Base-by-base conservation (phyloP, 306 rosid species). In the Parietaria judaica region DNA sequence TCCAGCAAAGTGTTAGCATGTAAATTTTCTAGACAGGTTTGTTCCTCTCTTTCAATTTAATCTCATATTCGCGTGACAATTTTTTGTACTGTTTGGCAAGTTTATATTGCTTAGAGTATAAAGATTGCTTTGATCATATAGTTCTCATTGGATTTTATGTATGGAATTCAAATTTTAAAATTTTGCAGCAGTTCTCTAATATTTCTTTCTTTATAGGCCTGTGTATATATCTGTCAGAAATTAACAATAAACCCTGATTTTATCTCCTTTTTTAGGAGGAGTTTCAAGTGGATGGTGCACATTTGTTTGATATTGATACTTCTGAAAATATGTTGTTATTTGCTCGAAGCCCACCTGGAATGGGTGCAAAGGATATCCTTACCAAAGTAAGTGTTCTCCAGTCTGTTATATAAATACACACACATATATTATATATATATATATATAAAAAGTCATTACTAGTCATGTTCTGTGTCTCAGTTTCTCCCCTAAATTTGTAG, bases 211-310 rank as follows among this genome's bases (percentile, higher is more conserved):
- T 15, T 44, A 62, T 23, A 23, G 51, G 48, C n/a, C 16, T 47
- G 8, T 3, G 62, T 17, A 14, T 8, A 9, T 14, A 14, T 60
- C 11, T 15, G 5, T 4, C 11, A 11, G 50, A 51, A 56, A 60
- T 76, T 84, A 58, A 76, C 77, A 54, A 23, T 23, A 23, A 23
- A 23, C 47, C 9, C 53, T 63, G 47, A 10, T 70, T 51, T 73
- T 61, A 46, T 55, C n/a, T 66, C 53, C 53, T 49, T 10, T 49
- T 79, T 67, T 64, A 92, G 98, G 74, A 68, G 75, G 79, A 66
- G 46, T 72, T 92, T 73, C 70, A 15, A 72, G 77, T 86, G 50
- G 84, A 78, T 35, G 87, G 94, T 56, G 90, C 92, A 43, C 89
- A 81, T 31, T 61, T 79, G 36, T 76, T 92, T 67, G 98, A 92